phyloP scores from a whole-genome alignment of 306 rosid species.

The Lathyrus sativus region DNA sequence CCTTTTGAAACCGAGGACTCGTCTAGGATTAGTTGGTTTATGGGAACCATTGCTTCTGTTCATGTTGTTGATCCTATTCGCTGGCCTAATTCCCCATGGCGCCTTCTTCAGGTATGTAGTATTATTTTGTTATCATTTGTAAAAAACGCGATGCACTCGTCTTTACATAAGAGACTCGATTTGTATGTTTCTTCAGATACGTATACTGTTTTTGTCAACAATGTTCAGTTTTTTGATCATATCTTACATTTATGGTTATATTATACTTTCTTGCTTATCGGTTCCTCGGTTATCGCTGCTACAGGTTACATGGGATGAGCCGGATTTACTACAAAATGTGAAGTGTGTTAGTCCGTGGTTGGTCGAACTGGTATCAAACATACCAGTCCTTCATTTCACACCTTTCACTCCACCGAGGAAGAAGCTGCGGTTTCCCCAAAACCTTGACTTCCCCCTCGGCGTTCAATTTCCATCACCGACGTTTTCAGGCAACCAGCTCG shows the following conservation, averaged over 20 bases:
- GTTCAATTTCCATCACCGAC: constrained; percentile 60
- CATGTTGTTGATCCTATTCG: constrained; percentile 80
- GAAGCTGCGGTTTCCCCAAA: constrained; percentile 76
- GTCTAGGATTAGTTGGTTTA: constrained; percentile 93
- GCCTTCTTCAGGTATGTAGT: constrained; percentile 79
- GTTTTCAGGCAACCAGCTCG: constrained; percentile 72
- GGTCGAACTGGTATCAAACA: constrained; percentile 80
- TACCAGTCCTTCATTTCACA: constrained; percentile 60
- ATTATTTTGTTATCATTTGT: constrained; percentile 10
- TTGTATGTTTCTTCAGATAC: constrained; percentile 8
- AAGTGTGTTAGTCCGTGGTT: constrained; percentile 96
- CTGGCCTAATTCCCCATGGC: constrained; percentile 95
- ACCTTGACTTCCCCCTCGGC: constrained; percentile 64
- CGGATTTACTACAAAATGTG: constrained; percentile 93
- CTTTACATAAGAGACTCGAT: neutral
- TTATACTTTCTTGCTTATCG: constrained; percentile 20
- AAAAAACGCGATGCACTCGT: neutral
- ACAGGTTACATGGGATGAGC: constrained; percentile 98
- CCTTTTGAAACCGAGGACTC: constrained; percentile 96
- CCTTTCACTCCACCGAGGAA: constrained; percentile 83
- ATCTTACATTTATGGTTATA: constrained; percentile 5
- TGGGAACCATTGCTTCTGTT: constrained; percentile 84
- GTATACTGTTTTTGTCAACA: neutral
- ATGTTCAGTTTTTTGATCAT: constrained; percentile 2
- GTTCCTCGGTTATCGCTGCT: constrained; percentile 16